phyloP scores from a whole-genome alignment of 768 basidiomycete genomes.

The Dacryopinax primogenitus region DNA sequence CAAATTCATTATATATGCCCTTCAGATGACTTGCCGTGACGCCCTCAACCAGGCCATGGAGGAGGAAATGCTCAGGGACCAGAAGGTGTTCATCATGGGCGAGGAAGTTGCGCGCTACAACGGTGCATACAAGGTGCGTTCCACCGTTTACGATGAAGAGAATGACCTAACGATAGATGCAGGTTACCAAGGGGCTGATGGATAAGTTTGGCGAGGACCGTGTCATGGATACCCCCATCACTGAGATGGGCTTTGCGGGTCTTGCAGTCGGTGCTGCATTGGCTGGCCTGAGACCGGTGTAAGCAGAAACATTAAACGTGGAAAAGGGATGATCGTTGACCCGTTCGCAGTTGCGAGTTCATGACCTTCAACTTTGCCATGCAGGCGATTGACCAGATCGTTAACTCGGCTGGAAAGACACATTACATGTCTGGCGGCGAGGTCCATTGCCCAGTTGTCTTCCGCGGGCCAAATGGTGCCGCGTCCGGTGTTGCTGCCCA shows the following conservation, averaged over 20 bases:
- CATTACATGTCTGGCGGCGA: constrained; percentile 99
- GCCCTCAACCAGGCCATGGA: constrained; percentile 97
- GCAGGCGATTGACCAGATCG: constrained; percentile 99
- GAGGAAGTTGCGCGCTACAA: constrained; percentile 99
- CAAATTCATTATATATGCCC: not conserved
- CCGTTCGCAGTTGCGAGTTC: constrained; percentile 72
- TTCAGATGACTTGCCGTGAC: constrained; percentile 93
- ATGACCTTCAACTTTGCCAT: constrained; percentile 99
- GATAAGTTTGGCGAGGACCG: constrained; percentile 99
- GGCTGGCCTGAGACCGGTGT: constrained; percentile 89
- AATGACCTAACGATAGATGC: constrained; percentile 13
- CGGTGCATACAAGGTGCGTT: constrained; percentile 78
- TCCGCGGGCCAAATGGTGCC: constrained; percentile 98
- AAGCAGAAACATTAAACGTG: constrained; percentile 22
- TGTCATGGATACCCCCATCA: constrained; percentile 92
- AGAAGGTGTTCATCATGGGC: constrained; percentile 86
- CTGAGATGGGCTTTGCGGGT: constrained; percentile 98
- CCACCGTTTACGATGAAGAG: not conserved
- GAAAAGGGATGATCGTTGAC: constrained; percentile 16
- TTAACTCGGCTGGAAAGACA: constrained; percentile 99
- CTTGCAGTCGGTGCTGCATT: constrained; percentile 89
- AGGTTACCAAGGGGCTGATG: constrained; percentile 96
- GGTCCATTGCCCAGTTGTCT: constrained; percentile 95
- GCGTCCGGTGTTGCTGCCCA: constrained; percentile 94
- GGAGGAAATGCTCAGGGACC: constrained; percentile 96